These are phyloP conservation scores for Maudiozyma saulgeensis DNA, from an alignment of 805 yeast species.

Conservation along the genomic window DNA sequence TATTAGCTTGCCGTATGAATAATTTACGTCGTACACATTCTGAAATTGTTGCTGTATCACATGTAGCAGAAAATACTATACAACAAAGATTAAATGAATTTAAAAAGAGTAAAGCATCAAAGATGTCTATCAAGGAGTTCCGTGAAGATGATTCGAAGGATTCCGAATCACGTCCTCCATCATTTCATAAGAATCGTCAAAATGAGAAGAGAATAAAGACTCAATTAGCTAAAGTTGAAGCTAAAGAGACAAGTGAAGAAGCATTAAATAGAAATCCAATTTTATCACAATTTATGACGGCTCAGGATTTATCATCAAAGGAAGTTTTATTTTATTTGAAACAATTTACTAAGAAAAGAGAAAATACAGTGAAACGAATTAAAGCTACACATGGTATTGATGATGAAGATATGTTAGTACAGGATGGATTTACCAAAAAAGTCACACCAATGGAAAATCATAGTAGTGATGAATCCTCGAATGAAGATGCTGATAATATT, in stretches of 20 bases:
- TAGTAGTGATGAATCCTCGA: not conserved
- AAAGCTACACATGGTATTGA: slow-evolving; percentile 28
- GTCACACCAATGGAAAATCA: slow-evolving; percentile 9
- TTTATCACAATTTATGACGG: slow-evolving; percentile 35
- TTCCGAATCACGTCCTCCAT: slow-evolving; percentile 62
- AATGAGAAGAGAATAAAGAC: slow-evolving; percentile 37
- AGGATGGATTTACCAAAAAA: not conserved
- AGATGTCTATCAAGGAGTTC: slow-evolving; percentile 63
- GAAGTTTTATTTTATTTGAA: slow-evolving; percentile 34
- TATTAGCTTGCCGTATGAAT: slow-evolving; percentile 95
- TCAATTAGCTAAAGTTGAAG: slow-evolving; percentile 21
- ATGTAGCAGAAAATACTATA: slow-evolving; percentile 87
- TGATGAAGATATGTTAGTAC: slow-evolving; percentile 13
- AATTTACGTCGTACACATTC: slow-evolving; percentile 84
- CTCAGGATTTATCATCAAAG: slow-evolving; percentile 36
- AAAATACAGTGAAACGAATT: slow-evolving; percentile 16
- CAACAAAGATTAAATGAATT: slow-evolving; percentile 88
- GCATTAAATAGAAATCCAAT: slow-evolving; percentile 35
- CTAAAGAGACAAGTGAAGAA: slow-evolving; percentile 30
- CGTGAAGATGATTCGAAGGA: slow-evolving; percentile 32
- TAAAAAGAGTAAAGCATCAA: slow-evolving; percentile 63
- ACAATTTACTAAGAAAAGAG: slow-evolving; percentile 26
- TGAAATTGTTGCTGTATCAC: slow-evolving; percentile 91
- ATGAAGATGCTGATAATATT: not conserved
- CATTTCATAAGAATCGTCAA: slow-evolving; percentile 54